A percentile compares a stretch with the other conserved stretches of the same genome.
phyloP scores from a whole-genome alignment of 1,284 basidiomycete genomes.

The Tilletia walkeri region DNA sequence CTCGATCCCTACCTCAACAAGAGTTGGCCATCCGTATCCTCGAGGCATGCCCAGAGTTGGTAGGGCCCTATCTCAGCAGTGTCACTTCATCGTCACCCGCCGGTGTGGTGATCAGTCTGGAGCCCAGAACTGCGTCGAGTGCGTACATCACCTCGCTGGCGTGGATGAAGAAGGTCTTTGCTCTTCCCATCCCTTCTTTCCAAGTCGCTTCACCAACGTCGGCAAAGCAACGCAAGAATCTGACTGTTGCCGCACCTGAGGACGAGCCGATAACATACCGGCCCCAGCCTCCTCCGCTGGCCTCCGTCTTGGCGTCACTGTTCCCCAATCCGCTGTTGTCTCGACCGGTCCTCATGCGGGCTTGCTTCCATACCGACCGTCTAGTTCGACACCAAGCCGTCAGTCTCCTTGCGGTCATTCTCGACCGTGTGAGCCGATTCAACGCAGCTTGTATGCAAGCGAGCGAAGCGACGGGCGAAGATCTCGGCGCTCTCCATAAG shows the following conservation, averaged over 20 bases:
- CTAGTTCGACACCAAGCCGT: conserved; percentile 82
- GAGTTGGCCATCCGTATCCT: conserved; percentile 78
- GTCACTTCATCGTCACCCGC: conserved; percentile 50
- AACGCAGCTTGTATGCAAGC: conserved; percentile 27
- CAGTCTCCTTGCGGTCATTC: conserved; percentile 62
- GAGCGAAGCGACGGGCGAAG: conserved; percentile 65
- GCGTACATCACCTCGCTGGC: conserved; percentile 85
- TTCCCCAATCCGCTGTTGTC: conserved; percentile 33
- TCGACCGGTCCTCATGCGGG: conserved; percentile 69
- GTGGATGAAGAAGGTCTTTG: conserved; percentile 74
- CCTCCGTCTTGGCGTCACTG: conserved; percentile 61
- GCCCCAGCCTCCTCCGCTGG: conserved; percentile 70
- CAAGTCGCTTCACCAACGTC: not conserved
- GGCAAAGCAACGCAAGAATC: not conserved
- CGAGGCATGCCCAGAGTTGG: conserved; percentile 77
- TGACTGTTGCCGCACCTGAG: not conserved
- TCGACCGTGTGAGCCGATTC: conserved; percentile 35
- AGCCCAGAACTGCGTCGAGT: conserved; percentile 74
- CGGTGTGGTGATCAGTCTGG: conserved; percentile 71
- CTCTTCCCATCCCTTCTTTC: conserved; percentile 68
- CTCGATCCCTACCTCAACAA: conserved; percentile 80
- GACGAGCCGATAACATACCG: conserved; percentile 57
- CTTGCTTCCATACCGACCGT: conserved; percentile 59
- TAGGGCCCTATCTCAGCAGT: conserved; percentile 64
- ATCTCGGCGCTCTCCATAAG: conserved; percentile 62